phyloP scores from a whole-genome alignment of 805 yeast genomes.

The Hanseniaspora lindneri region DNA sequence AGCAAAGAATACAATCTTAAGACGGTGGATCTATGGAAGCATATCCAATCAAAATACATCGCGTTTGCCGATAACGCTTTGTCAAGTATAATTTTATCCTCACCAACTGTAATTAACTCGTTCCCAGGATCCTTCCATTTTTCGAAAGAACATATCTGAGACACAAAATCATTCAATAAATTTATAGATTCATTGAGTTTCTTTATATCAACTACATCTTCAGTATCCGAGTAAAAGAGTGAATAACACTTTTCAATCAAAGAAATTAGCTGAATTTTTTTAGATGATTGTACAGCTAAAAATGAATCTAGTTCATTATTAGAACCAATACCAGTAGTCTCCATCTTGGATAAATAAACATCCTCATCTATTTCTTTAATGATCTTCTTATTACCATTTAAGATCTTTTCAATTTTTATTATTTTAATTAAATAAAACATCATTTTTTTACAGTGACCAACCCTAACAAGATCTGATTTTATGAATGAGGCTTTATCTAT shows the following conservation, averaged over 20 bases:
- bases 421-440: slow-evolving; percentile 17
- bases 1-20: background rate
- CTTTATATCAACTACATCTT: background rate
- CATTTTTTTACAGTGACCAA: slow-evolving; percentile 20
- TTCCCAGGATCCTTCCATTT: background rate
- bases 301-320: background rate
- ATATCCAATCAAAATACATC: background rate
- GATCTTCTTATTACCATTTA: slow-evolving; percentile 10
- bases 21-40: background rate
- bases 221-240: background rate
- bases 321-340: background rate
- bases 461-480: background rate
- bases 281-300: background rate
- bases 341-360: background rate
- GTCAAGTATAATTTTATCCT: background rate
- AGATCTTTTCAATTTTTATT: slow-evolving; percentile 19
- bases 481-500: background rate
- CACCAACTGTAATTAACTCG: background rate
- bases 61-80: background rate
- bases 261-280: background rate
- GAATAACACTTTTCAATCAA: background rate
- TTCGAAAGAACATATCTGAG: background rate
- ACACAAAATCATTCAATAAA: background rate
- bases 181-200: background rate
- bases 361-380: background rate